Evolutionary conservation across 2,329 filamentous ascomycete genomes (phyloP).

Genomic region (Xylariaceae sp.): DNA sequence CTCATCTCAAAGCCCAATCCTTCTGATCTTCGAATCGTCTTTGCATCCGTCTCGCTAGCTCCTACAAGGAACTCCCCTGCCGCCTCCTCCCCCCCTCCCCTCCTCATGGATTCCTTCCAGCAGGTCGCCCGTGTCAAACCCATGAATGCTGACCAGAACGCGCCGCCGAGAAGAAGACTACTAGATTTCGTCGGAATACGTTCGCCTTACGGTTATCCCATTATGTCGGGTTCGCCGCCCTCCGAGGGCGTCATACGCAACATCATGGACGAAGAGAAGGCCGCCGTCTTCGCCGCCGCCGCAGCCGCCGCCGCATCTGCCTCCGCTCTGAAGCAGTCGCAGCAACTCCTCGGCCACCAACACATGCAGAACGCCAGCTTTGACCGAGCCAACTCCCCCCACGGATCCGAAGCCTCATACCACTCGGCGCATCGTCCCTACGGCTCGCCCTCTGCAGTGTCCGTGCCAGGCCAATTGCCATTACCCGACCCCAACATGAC

Average conservation of each 20-base stretch:
- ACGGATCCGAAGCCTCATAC: slow-evolving; percentile 55
- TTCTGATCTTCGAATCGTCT: slow-evolving; percentile 3
- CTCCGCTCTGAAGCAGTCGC: slow-evolving; percentile 20
- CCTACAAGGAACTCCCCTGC: slow-evolving; percentile 3
- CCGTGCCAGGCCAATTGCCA: slow-evolving; percentile 48
- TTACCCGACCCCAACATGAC: slow-evolving; percentile 34
- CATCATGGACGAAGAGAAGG: slow-evolving; percentile 31
- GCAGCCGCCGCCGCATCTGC: slow-evolving; percentile 25
- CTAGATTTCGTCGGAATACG: slow-evolving; percentile 8
- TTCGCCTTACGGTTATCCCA: slow-evolving; percentile 3
- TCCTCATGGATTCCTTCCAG: neutral
- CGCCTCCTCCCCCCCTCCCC: neutral
- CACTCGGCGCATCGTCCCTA: slow-evolving; percentile 50
- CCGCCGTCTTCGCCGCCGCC: slow-evolving; percentile 25
- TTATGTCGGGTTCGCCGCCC: slow-evolving; percentile 33
- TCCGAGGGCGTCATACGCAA: slow-evolving; percentile 32
- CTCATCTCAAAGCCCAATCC: neutral
- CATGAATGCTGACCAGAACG: slow-evolving; percentile 11
- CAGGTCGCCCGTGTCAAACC: neutral
- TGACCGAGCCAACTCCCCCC: slow-evolving; percentile 53
- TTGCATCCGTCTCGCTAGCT: slow-evolving; percentile 12
- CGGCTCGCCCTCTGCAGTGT: slow-evolving; percentile 50
- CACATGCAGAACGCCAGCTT: slow-evolving; percentile 34
- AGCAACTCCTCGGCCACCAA: slow-evolving; percentile 25
- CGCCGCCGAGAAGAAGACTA: slow-evolving; percentile 5